Evolutionary conservation across 2,329 filamentous ascomycete species (phyloP).

Genomic region (Hypoxylon rubiginosum): DNA sequence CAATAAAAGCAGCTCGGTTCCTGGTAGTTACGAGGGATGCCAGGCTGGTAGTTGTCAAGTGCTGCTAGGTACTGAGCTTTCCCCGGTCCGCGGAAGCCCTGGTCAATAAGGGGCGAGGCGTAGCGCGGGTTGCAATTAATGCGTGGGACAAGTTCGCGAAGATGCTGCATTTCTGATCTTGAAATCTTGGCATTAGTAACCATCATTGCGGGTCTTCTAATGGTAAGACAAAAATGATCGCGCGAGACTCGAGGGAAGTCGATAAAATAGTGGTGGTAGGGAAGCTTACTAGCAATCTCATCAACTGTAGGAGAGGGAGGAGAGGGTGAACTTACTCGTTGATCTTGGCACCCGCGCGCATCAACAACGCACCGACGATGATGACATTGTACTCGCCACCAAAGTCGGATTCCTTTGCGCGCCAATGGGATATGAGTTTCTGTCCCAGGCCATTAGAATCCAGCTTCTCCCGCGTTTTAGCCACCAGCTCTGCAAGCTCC

Average conservation of each 20-base stretch:
- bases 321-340: conserved; percentile 27
- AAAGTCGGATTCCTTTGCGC: conserved; percentile 8
- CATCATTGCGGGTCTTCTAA: neutral
- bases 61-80: conserved; percentile 43
- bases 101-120: conserved; percentile 5
- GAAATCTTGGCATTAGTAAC: neutral
- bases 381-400: conserved; percentile 39
- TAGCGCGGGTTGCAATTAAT: conserved; percentile 21
- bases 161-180: conserved; percentile 35
- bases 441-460: conserved; percentile 10
- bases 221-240: neutral
- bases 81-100: conserved; percentile 38
- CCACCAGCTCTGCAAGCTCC: neutral
- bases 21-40: conserved; percentile 34
- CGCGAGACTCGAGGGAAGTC: neutral
- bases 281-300: neutral
- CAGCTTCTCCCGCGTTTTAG: conserved; percentile 2
- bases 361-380: conserved; percentile 43
- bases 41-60: conserved; percentile 42
- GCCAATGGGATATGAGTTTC: conserved; percentile 7
- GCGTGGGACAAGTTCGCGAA: conserved; percentile 31
- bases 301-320: neutral
- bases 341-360: conserved; percentile 45
- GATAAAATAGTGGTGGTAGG: neutral
- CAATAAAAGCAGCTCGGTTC: conserved; percentile 46